These are phyloP conservation scores for Apiotrichum domesticum DNA, from an alignment of 1,284 basidiomycete species.

Conservation along the genomic window DNA sequence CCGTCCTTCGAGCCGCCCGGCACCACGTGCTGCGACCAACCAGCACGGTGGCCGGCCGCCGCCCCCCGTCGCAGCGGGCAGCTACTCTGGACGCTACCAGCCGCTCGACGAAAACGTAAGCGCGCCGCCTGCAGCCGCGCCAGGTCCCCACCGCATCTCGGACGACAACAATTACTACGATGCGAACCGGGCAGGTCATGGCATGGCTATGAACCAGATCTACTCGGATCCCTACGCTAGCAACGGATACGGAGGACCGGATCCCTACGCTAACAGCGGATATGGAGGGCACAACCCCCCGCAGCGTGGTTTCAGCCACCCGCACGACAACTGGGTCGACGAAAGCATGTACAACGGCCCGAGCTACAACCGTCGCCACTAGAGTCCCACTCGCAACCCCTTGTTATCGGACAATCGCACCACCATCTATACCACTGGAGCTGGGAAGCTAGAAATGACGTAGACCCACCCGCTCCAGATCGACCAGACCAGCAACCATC, in stretches of 20 bases:
- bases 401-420: neutral
- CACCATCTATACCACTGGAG: neutral
- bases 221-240: constrained; percentile 1
- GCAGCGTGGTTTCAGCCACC: neutral
- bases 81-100: neutral
- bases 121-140: neutral
- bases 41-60: neutral
- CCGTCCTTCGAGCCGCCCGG: neutral
- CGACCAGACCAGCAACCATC: neutral
- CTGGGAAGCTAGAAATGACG: too few relatives aligned
- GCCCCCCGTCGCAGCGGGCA: neutral
- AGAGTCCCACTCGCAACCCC: constrained; percentile 16
- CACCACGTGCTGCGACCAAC: neutral
- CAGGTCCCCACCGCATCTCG: neutral
- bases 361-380: constrained; percentile 24
- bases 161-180: neutral
- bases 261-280: constrained; percentile 18
- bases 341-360: constrained; percentile 37
- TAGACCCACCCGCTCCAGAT: neutral
- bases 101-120: neutral
- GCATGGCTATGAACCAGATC: constrained; percentile 1
- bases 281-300: neutral
- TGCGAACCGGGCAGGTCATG: neutral
- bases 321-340: constrained; percentile 29
- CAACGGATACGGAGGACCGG: too few relatives aligned